These are phyloP conservation scores for Psilocybe tampanensis DNA, from an alignment of 768 basidiomycete genomes.

Conservation along the genomic window DNA sequence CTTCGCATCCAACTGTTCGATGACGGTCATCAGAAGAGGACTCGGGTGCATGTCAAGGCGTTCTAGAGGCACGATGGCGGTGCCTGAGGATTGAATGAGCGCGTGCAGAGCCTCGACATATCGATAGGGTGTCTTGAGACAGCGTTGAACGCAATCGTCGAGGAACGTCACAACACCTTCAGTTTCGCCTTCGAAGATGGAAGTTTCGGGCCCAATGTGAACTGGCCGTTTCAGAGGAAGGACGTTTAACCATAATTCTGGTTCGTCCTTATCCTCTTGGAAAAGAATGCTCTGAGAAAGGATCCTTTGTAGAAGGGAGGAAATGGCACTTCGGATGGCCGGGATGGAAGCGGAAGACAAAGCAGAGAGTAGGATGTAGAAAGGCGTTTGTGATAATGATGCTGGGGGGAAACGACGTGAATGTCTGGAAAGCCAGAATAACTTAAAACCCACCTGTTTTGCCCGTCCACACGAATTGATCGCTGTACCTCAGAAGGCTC, in stretches of 20 bases:
- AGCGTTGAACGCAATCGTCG: conserved; percentile 86
- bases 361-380: conserved; percentile 72
- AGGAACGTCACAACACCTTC: conserved; percentile 66
- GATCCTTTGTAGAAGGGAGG: conserved; percentile 59
- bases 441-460: conserved; percentile 62
- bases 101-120: conserved; percentile 76
- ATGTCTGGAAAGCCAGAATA: neutral
- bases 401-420: conserved; percentile 25
- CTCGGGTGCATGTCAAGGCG: conserved; percentile 51
- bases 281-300: conserved; percentile 78
- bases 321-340: conserved; percentile 51
- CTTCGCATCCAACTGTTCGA: conserved; percentile 80
- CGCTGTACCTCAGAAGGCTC: conserved; percentile 70
- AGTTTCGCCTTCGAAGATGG: conserved; percentile 55
- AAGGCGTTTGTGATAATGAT: conserved; percentile 59
- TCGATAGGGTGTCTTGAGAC: conserved; percentile 79
- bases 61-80: conserved; percentile 8
- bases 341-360: conserved; percentile 52
- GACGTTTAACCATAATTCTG: conserved; percentile 71
- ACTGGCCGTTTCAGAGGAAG: conserved; percentile 51
- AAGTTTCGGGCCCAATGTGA: conserved; percentile 45
- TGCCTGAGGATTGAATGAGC: conserved; percentile 24
- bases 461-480: conserved; percentile 77
- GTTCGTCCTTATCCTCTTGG: conserved; percentile 73
- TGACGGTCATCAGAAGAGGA: conserved; percentile 76